Conservation (phyloP, 768 basidiomycete species). For the Tricholoma sp. region DNA sequence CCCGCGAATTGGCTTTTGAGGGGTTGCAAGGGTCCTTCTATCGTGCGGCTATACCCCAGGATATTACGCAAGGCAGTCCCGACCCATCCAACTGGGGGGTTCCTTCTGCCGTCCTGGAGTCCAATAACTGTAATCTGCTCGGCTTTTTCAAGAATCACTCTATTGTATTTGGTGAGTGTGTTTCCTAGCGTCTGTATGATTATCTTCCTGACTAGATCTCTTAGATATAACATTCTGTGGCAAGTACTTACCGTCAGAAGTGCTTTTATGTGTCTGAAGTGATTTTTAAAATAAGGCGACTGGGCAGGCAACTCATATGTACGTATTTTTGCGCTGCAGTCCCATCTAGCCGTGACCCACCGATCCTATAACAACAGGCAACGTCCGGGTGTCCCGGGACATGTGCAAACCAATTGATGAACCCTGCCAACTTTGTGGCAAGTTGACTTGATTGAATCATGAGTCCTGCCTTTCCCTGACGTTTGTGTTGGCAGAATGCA, state of each 20-base stretch:
- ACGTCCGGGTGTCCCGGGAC: conserved; percentile 74
- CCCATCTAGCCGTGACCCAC: background rate
- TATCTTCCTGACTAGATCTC: background rate
- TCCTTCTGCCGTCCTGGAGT: conserved; percentile 57
- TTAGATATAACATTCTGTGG: conserved; percentile 83
- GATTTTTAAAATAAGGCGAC: conserved; percentile 43
- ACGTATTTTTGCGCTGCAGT: background rate
- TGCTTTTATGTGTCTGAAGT: background rate
- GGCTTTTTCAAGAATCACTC: conserved; percentile 64
- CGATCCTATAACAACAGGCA: conserved; percentile 16
- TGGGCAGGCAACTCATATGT: conserved; percentile 80
- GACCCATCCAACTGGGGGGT: conserved; percentile 64
- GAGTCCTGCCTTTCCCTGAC: background rate
- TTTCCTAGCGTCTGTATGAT: conserved; percentile 19
- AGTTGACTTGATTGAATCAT: conserved; percentile 18
- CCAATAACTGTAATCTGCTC: conserved; percentile 50
- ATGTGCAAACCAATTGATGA: conserved; percentile 55
- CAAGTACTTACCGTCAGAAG: conserved; percentile 22
- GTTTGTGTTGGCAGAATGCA: conserved; percentile 49
- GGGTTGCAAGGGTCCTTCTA: conserved; percentile 69
- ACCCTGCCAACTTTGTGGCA: conserved; percentile 71
- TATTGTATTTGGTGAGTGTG: conserved; percentile 64
- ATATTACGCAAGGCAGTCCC: conserved; percentile 58
- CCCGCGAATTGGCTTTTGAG: background rate
- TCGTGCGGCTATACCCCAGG: conserved; percentile 66